Percentiles rank a stretch among this genome's conserved stretches.
Evolutionary conservation across 2,329 filamentous ascomycete genomes (phyloP).

Genomic region (Ophiocordyceps sinensis): DNA sequence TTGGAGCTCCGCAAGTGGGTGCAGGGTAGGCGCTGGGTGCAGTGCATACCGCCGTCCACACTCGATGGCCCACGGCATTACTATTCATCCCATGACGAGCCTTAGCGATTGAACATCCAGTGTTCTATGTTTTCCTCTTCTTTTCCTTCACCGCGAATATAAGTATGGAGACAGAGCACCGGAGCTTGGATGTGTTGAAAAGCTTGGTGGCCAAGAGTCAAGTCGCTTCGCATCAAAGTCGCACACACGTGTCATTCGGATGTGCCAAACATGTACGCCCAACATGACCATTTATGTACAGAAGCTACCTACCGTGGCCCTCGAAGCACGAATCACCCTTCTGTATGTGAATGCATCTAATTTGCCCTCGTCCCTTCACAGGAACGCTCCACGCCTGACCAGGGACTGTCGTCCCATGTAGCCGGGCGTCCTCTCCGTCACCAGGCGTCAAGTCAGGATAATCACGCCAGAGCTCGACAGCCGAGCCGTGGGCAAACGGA

Average conservation of each 20-base stretch:
- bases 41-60: background rate
- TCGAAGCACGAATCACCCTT: background rate
- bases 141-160: no score
- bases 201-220: background rate
- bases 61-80: no score
- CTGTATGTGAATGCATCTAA: conserved; percentile 25
- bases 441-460: conserved; percentile 31
- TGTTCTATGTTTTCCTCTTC: no score
- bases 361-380: conserved; percentile 31
- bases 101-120: no score
- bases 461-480: conserved; percentile 60
- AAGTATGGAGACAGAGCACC: no score
- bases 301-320: background rate
- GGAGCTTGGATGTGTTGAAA: background rate
- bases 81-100: no score
- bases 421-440: conserved; percentile 10
- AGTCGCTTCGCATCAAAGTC: no score
- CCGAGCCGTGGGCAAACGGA: conserved; percentile 12
- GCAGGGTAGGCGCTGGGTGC: no score
- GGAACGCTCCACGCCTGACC: conserved; percentile 12
- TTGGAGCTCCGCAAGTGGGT: background rate
- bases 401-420: conserved; percentile 9
- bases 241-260: no score
- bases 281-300: background rate
- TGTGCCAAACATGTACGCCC: background rate